These are phyloP conservation scores for Daucus carota DNA, from an alignment of 129 eudicot species.

Conservation along the genomic window DH1_v3.0 NC_030383.2:61050501-61051000, in stretches of 20 bases:
- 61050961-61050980: no score
- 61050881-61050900: background rate
- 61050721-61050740: constrained; percentile 74
- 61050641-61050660: constrained; percentile 54
- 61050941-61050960: background rate
- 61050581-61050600: background rate
- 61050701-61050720: constrained; percentile 85
- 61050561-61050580: background rate
- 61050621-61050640: background rate
- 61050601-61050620: background rate
- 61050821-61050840: background rate
- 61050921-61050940: background rate
- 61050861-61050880: background rate
- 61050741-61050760: constrained; percentile 17
- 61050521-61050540: background rate
- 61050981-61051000: no score
- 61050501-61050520: background rate
- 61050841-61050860: background rate
- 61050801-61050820: background rate
- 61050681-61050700: constrained; percentile 92
- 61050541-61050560: no score
- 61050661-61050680: constrained; percentile 87
- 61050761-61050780: background rate
- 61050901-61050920: background rate
- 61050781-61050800: background rate